These are phyloP conservation scores for Lachnellula occidentalis DNA, from an alignment of 2,329 filamentous ascomycete species.

Conservation along the genomic window DNA sequence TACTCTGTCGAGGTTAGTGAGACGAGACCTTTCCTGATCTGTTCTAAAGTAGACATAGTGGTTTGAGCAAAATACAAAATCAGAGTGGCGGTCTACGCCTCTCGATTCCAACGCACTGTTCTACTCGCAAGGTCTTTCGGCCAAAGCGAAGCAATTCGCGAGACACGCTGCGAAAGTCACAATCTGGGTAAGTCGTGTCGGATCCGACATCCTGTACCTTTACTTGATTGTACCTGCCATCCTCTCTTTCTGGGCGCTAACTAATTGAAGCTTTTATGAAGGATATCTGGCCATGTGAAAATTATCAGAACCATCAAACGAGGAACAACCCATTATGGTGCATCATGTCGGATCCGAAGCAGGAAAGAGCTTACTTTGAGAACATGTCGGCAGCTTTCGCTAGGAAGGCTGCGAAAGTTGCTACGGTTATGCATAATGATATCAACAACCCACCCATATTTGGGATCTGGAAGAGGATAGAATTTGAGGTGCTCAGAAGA, in stretches of 20 bases:
- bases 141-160: slow-evolving; percentile 1
- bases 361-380: slow-evolving; percentile 6
- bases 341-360: slow-evolving; percentile 3
- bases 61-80: slow-evolving; percentile 6
- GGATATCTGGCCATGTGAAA: slow-evolving; percentile 10
- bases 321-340: slow-evolving; percentile 3
- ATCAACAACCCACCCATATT: slow-evolving; percentile 5
- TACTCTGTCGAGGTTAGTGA: neutral
- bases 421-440: slow-evolving; percentile 5
- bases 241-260: neutral
- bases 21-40: neutral
- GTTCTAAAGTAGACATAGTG: neutral
- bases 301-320: slow-evolving; percentile 1
- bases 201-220: neutral
- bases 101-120: slow-evolving; percentile 4
- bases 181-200: slow-evolving; percentile 2
- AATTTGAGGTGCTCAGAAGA: neutral
- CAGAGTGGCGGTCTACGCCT: slow-evolving; percentile 2
- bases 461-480: slow-evolving; percentile 6
- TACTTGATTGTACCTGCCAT: neutral
- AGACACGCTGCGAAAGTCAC: slow-evolving; percentile 1
- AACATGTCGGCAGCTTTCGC: slow-evolving; percentile 10
- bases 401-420: neutral
- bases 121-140: slow-evolving; percentile 5
- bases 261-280: neutral